These are phyloP conservation scores for Acanthochlamys bracteata DNA, from an alignment of 106 monocot species.

Conservation along the genomic window DNA sequence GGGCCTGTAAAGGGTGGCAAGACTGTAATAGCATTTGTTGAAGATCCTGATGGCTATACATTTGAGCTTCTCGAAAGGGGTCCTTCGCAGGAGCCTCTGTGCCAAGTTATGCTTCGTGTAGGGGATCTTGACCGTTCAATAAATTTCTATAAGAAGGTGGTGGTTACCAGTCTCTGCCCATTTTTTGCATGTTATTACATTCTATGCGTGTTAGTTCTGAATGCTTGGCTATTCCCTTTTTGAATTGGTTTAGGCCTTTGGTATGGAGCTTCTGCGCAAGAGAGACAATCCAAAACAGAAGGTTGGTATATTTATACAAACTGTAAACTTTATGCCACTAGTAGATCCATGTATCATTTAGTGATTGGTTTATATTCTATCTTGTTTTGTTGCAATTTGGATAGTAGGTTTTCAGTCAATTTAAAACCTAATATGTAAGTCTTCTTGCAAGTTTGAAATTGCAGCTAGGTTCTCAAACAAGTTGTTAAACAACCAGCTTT, in stretches of 20 bases:
- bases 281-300: slow-evolving; percentile 85
- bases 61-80: slow-evolving; percentile 82
- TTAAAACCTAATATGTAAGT: neutral
- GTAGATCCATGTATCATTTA: too few relatives aligned
- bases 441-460: too few relatives aligned
- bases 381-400: neutral
- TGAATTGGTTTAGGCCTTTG: slow-evolving; percentile 55
- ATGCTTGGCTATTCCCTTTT: neutral
- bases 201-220: neutral
- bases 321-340: too few relatives aligned
- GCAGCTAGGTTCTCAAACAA: too few relatives aligned
- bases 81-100: slow-evolving; percentile 74
- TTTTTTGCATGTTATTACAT: neutral
- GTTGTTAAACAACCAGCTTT: too few relatives aligned
- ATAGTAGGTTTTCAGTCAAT: too few relatives aligned
- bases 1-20: slow-evolving; percentile 75
- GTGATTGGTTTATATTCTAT: too few relatives aligned
- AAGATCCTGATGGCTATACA: slow-evolving; percentile 93
- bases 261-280: slow-evolving; percentile 90
- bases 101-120: slow-evolving; percentile 91
- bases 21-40: slow-evolving; percentile 73
- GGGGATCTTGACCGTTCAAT: slow-evolving; percentile 75
- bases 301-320: slow-evolving; percentile 25
- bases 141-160: slow-evolving; percentile 79
- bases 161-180: neutral